Base-by-base conservation (phyloP, 257 asterid species). In the Echium plantagineum region DNA sequence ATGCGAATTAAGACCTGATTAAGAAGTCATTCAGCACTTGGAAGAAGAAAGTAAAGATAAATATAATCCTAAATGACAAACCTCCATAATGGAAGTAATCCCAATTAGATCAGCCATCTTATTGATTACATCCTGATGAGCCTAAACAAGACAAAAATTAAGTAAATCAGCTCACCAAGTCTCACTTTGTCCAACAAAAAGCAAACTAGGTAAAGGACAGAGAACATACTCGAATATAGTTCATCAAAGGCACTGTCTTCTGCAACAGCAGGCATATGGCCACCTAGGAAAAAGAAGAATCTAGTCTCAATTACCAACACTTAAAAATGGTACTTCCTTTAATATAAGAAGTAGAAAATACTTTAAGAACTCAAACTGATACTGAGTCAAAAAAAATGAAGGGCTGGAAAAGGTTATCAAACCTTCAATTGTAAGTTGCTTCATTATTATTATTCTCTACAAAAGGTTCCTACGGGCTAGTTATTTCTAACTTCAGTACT, bases 71-170 rank as follows among this genome's bases (percentile, higher is more conserved):
- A 59, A 61, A 68, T 53, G 61, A 59, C 68, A 55, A 69, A 90
- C 97, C 95, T 90, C 96, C 96, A 83, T 90, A 67, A 87, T 80
- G 69, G 96, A 85, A 5, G 94, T 82, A 55, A 82, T 83, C 59
- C 89, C 95, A 73, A 90, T 82, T 49, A 85, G 82, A 71, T 87
- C 95, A 70, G 87, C 89, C 75, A 81, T 73, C 72, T 76, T 78
- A 64, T 54, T 68, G 58, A 86, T 78, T 72, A 82, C 76, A 58
- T 86, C 90, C 72, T 65, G 88, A 80, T 80, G 94, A 79, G 81
- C 78, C 97, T 90, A 75, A 57, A 70, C 22, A 68, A 72, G 61
- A 61, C 76, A 58, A 32, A 52, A 31, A 35, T 58, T 24, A 24
- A 54, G 62, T 56, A 52, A 28, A 71, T 64, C 63, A 58, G 47